phyloP scores from a whole-genome alignment of 176 grass and related monocot genomes.

The Oryza glumipatula region DNA sequence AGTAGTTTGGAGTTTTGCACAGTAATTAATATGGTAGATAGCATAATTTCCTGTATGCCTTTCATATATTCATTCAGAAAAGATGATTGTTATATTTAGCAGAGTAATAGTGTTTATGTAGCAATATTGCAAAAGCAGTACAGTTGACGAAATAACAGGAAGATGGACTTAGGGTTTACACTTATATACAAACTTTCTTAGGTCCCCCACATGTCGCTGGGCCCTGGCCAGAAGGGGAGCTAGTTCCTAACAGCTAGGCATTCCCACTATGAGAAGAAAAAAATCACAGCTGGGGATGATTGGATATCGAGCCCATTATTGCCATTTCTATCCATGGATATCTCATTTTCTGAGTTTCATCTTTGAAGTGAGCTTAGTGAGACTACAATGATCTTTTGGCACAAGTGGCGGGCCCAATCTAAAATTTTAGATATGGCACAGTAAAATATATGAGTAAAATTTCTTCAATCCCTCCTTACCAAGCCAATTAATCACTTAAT shows the following conservation, averaged over 20 bases:
- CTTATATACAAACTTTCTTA: background rate
- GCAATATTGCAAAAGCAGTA: background rate
- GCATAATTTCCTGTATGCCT: background rate
- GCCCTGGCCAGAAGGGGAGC: background rate
- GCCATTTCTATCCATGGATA: background rate
- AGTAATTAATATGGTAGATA: background rate
- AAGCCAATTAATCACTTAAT: too few relatives aligned
- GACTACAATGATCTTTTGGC: background rate
- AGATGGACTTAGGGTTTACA: background rate
- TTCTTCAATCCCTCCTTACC: too few relatives aligned
- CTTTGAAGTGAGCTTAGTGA: background rate
- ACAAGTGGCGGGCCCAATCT: too few relatives aligned
- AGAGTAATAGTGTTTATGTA: background rate
- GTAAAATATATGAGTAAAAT: too few relatives aligned
- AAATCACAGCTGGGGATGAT: too few relatives aligned
- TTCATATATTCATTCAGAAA: background rate
- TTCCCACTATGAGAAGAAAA: background rate
- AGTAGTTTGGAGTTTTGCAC: background rate
- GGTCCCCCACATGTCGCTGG: background rate
- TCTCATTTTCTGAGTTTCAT: background rate
- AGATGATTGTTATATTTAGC: background rate
- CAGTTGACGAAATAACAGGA: background rate
- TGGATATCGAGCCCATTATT: too few relatives aligned
- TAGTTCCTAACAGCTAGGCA: background rate
- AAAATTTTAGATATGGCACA: too few relatives aligned